Conservation (phyloP, 139 green algal genomes). For the Ettlia oleoabundans region DNA sequence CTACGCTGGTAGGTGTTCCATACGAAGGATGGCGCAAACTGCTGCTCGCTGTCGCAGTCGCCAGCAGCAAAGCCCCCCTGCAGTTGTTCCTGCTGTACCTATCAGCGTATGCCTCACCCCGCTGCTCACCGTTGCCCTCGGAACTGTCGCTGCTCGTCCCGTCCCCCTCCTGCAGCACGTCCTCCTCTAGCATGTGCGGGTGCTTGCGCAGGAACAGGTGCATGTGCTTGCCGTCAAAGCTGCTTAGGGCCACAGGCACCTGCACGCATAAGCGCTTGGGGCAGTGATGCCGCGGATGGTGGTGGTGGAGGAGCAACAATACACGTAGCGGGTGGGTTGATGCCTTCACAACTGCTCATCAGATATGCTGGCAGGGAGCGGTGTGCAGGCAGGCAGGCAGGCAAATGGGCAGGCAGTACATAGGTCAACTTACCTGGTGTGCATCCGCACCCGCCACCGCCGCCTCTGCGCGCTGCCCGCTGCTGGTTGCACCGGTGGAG, state of each 20-base stretch:
- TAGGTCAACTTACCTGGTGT: neutral
- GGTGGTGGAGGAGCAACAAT: too few relatives aligned
- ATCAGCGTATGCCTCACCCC: neutral
- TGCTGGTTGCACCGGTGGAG: slow-evolving; percentile 25
- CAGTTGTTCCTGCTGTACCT: neutral
- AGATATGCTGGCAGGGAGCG: too few relatives aligned
- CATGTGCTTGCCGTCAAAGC: slow-evolving; percentile 67
- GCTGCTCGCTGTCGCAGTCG: neutral
- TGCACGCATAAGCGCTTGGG: neutral
- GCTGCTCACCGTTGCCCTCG: neutral
- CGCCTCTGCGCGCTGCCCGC: slow-evolving; percentile 12
- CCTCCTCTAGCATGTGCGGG: slow-evolving; percentile 74
- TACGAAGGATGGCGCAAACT: too few relatives aligned
- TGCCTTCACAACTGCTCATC: too few relatives aligned
- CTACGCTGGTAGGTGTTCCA: too few relatives aligned
- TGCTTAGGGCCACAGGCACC: slow-evolving; percentile 48
- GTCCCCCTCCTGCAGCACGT: slow-evolving; percentile 61
- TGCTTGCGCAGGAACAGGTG: slow-evolving; percentile 80
- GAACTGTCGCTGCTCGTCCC: neutral
- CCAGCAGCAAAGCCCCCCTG: neutral
- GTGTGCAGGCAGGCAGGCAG: too few relatives aligned
- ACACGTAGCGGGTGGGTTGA: too few relatives aligned
- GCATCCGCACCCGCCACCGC: slow-evolving; percentile 11
- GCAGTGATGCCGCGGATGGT: too few relatives aligned
- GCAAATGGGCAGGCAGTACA: neutral